Conservation (phyloP, 768 basidiomycete species). For the Holtermanniella nyarrowii region DNA sequence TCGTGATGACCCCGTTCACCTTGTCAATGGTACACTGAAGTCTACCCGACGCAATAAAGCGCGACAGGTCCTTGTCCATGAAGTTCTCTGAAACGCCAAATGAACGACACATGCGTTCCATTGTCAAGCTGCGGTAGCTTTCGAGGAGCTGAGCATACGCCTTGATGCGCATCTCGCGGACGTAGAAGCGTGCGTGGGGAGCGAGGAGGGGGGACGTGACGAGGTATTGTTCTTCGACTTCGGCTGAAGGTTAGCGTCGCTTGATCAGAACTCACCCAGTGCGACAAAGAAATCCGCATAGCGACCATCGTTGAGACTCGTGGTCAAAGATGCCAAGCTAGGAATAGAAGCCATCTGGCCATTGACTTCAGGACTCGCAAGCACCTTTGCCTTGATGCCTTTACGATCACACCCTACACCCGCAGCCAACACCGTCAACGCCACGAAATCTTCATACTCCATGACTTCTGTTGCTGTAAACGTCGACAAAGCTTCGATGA, state of each 20-base stretch:
- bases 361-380: conserved; percentile 75
- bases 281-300: conserved; percentile 91
- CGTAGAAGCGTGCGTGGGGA: conserved; percentile 77
- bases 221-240: conserved; percentile 76
- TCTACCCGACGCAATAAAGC: conserved; percentile 79
- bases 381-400: conserved; percentile 89
- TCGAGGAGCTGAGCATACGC: conserved; percentile 89
- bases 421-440: conserved; percentile 68
- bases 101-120: conserved; percentile 71
- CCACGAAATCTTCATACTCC: conserved; percentile 80
- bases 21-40: conserved; percentile 85
- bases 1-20: conserved; percentile 88
- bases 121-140: conserved; percentile 75
- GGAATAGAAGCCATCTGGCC: conserved; percentile 75
- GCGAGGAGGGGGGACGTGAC: conserved; percentile 76
- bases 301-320: conserved; percentile 81
- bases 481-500: conserved; percentile 84
- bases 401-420: conserved; percentile 65
- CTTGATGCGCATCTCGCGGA: conserved; percentile 90
- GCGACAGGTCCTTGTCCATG: conserved; percentile 82
- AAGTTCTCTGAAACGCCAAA: conserved; percentile 85
- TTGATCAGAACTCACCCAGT: conserved; percentile 50
- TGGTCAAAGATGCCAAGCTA: conserved; percentile 67
- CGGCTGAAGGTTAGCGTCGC: conserved; percentile 44
- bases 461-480: conserved; percentile 89